These are phyloP conservation scores for Achaetomiella virescens DNA, from an alignment of 495 filamentous ascomycete species.

Conservation along the genomic window DNA sequence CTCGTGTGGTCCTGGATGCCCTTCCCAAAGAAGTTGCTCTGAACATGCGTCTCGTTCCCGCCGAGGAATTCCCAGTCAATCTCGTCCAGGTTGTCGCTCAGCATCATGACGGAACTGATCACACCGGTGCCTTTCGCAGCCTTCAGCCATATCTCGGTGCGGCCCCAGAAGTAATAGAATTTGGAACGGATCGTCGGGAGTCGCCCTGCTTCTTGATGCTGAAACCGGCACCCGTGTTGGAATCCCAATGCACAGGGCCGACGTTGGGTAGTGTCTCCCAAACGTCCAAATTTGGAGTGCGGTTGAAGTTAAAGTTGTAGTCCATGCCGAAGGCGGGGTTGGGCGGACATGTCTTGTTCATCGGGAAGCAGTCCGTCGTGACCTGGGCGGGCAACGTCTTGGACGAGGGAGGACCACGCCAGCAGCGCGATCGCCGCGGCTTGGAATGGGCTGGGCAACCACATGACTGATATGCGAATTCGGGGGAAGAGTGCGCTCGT, in stretches of 20 bases:
- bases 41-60: constrained; percentile 52
- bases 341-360: constrained; percentile 55
- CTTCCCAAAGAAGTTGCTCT: constrained; percentile 87
- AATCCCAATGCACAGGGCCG: constrained; percentile 48
- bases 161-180: constrained; percentile 75
- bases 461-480: constrained; percentile 16
- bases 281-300: constrained; percentile 46
- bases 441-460: constrained; percentile 27
- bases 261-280: constrained; percentile 54
- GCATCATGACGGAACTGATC: constrained; percentile 74
- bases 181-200: constrained; percentile 67
- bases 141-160: constrained; percentile 64
- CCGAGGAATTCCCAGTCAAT: constrained; percentile 88
- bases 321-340: constrained; percentile 57
- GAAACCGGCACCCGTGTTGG: constrained; percentile 56
- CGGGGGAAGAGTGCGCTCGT: too few relatives aligned
- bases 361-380: constrained; percentile 60
- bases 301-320: constrained; percentile 60
- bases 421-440: constrained; percentile 38
- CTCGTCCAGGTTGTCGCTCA: constrained; percentile 82
- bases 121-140: constrained; percentile 67
- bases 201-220: constrained; percentile 64
- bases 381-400: constrained; percentile 52
- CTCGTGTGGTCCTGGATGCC: constrained; percentile 52
- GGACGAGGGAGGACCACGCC: constrained; percentile 32